Conservation (phyloP, 176 grass and related monocot species). For the Aegilops bicornis region DNA sequence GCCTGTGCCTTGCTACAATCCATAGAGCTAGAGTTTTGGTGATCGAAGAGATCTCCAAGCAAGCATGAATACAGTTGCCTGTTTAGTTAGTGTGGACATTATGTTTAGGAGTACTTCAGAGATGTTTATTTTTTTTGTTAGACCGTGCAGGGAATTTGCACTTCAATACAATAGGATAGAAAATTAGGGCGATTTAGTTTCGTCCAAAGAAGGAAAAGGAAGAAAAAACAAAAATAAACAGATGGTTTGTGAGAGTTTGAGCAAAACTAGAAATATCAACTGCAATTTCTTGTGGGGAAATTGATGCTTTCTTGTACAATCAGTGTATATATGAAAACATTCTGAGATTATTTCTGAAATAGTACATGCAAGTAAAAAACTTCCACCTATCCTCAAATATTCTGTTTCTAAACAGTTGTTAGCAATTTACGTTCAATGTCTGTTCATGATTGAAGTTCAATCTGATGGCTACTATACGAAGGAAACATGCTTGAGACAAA, state of each 20-base stretch:
- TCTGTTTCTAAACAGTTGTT: not conserved
- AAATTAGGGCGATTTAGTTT: not conserved
- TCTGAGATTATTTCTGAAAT: not conserved
- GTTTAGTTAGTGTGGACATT: not conserved
- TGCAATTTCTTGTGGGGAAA: not conserved
- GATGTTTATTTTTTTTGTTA: not conserved
- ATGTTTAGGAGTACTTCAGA: conserved; percentile 15
- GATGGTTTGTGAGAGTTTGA: not conserved
- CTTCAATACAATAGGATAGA: not conserved
- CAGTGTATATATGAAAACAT: not conserved
- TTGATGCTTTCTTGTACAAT: not conserved
- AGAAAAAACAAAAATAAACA: not conserved
- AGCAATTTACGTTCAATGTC: not conserved
- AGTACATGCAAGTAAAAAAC: not conserved
- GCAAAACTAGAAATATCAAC: conserved; percentile 6
- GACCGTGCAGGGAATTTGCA: not conserved
- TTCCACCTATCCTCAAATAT: not conserved
- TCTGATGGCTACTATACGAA: not conserved
- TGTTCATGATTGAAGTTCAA: not conserved
- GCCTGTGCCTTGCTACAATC: conserved; percentile 48
- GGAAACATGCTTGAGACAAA: not conserved
- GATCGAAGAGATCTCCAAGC: conserved; percentile 31
- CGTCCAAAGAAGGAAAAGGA: not conserved
- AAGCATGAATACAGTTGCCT: not conserved
- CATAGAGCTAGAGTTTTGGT: conserved; percentile 48